A percentile compares a stretch with the other conserved stretches of the same genome.
phyloP scores from a whole-genome alignment of 305 asterid species.

The Fraxinus ornus region DNA sequence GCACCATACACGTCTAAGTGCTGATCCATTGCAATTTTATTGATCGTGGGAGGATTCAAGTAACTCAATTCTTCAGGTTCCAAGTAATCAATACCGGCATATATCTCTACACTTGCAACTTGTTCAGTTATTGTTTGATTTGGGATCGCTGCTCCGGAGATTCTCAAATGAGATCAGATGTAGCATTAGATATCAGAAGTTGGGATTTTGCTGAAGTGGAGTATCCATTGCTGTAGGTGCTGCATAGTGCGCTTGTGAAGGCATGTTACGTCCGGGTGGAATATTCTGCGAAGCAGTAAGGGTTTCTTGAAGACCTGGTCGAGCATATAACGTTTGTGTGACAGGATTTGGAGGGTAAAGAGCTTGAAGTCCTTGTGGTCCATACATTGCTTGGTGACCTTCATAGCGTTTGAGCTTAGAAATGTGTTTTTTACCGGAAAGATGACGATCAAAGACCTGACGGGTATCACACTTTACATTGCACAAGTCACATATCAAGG shows the following conservation, averaged over 20 bases:
- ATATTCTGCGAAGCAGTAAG: constrained; percentile 12
- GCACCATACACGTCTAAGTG: background rate
- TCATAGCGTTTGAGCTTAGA: constrained; percentile 25
- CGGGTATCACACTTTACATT: constrained; percentile 32
- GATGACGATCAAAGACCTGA: constrained; percentile 26
- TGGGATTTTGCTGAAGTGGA: background rate
- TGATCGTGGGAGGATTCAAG: background rate
- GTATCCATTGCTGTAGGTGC: constrained; percentile 1
- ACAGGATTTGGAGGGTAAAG: constrained; percentile 29
- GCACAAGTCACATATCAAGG: constrained; percentile 35
- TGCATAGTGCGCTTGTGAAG: constrained; percentile 19
- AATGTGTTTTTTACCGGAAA: constrained; percentile 28
- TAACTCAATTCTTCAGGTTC: background rate
- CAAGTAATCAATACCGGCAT: background rate
- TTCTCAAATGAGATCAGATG: background rate
- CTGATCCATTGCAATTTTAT: background rate
- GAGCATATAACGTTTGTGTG: constrained; percentile 12
- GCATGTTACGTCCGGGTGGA: background rate
- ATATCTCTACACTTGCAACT: background rate
- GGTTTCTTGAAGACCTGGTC: constrained; percentile 26
- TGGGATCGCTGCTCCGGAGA: background rate
- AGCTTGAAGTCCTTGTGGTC: constrained; percentile 32
- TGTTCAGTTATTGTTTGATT: background rate
- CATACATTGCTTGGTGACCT: constrained; percentile 29
- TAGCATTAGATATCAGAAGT: background rate